Base-by-base conservation (phyloP, 1,139 yeast species). In the Blastobotrys raffinosifermentans region DNA sequence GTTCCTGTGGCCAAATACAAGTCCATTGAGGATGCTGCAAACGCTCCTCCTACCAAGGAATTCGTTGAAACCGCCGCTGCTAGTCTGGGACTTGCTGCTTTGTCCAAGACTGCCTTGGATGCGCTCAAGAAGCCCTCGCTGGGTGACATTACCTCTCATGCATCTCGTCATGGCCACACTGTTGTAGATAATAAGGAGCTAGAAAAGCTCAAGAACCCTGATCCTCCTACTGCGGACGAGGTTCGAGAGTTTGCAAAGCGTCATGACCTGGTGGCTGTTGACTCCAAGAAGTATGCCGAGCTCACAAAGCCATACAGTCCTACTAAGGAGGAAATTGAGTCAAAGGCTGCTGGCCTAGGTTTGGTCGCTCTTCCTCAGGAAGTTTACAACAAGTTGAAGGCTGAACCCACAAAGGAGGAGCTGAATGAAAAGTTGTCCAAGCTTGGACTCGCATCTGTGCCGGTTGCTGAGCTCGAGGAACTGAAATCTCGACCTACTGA, bases 1-100 rank as follows among this genome's bases (percentile, higher is more conserved):
- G 43, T 42, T 9, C 48, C 51, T 2, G 51, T 51, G 3, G 49
- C 46, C n/a, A 46, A 54, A 25, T 45, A 47, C 35, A 49, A 64
- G 39, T 48, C 49, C 21, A 54, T 59, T 33, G 55, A 56, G 33
- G 61, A 58, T 21, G 43, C 49, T 25, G 60, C 57, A 20, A 50
- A 55, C 35, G 48, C 46, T 20, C 55, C 59, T 14, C 49, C 50
- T 22, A 57, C 53, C 38, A 46, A 38, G 32, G 44, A 43, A 14
- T 53, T 48, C 42, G 50, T 58, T 29, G 50, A 47, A 16, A 45
- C 50, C 6, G 55, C 55, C 16, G 70, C 69, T 2, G 53, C 55
- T 5, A 52, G 53, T n/a, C 44, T 63, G 9, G 70, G 69, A 3
- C 52, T 67, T 41, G 53, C 61, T 4, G 56, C 65, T 1, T 19